Evolutionary conservation across 2,329 filamentous ascomycete genomes (phyloP).

Genomic region (Aspergillus tanneri): DNA sequence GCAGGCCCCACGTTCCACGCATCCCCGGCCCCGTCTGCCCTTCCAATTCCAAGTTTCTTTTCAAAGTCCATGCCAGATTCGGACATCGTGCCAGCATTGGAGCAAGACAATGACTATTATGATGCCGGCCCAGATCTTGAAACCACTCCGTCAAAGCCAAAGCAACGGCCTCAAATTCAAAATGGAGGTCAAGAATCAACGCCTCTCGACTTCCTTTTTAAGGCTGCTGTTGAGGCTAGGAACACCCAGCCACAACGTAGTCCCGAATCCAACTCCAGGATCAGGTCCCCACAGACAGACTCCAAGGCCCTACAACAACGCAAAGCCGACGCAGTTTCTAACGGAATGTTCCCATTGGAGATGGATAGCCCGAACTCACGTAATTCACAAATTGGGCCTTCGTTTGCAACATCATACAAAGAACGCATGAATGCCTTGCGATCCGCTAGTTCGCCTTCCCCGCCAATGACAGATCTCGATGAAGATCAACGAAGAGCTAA

Average conservation of each 20-base stretch:
- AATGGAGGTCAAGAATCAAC: slow-evolving; percentile 59
- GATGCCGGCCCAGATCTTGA: slow-evolving; percentile 35
- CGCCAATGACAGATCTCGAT: slow-evolving; percentile 27
- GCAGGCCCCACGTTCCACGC: slow-evolving; percentile 94
- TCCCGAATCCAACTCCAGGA: slow-evolving; percentile 40
- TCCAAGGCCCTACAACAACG: slow-evolving; percentile 41
- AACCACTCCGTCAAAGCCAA: slow-evolving; percentile 48
- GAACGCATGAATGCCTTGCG: slow-evolving; percentile 48
- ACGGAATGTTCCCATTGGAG: slow-evolving; percentile 66
- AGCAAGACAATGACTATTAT: slow-evolving; percentile 43
- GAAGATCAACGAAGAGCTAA: slow-evolving; percentile 46
- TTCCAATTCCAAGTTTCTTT: slow-evolving; percentile 88
- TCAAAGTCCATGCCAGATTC: slow-evolving; percentile 72
- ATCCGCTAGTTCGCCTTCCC: slow-evolving; percentile 36
- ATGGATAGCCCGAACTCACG: slow-evolving; percentile 60
- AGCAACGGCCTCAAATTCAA: slow-evolving; percentile 34
- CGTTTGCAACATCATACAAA: slow-evolving; percentile 62
- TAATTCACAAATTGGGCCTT: slow-evolving; percentile 58
- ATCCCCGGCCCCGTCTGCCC: slow-evolving; percentile 83
- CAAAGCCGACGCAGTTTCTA: slow-evolving; percentile 48
- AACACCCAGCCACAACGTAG: slow-evolving; percentile 56
- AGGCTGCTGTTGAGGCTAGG: slow-evolving; percentile 68
- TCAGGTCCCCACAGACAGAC: slow-evolving; percentile 53
- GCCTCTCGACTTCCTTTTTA: slow-evolving; percentile 86
- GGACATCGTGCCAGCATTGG: slow-evolving; percentile 34